Conservation (phyloP, 768 basidiomycete species). For the Lactifluus rugatus region DNA sequence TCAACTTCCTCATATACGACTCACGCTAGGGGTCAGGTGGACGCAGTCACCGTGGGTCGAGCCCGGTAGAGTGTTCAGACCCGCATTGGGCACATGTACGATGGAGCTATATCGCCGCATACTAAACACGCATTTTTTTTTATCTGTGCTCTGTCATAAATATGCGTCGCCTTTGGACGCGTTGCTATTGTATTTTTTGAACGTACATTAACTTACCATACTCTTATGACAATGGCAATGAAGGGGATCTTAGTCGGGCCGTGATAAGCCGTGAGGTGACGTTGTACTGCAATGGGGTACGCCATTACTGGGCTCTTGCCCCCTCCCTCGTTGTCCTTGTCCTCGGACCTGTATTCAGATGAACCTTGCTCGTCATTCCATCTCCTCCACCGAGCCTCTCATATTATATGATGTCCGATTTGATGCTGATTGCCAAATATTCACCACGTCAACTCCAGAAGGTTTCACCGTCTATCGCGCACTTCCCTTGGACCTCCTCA, state of each 20-base stretch:
- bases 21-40: slow-evolving; percentile 20
- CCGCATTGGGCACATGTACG: neutral
- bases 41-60: slow-evolving; percentile 17
- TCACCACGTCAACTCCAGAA: slow-evolving; percentile 67
- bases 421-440: slow-evolving; percentile 71
- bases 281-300: neutral
- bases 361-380: slow-evolving; percentile 81
- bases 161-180: slow-evolving; percentile 3
- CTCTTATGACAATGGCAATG: neutral
- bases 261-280: neutral
- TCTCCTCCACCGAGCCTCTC: slow-evolving; percentile 65
- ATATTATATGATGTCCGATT: slow-evolving; percentile 71
- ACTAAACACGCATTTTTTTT: slow-evolving; percentile 2
- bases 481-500: slow-evolving; percentile 65
- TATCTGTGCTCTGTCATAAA: slow-evolving; percentile 1
- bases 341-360: slow-evolving; percentile 38
- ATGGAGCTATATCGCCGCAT: neutral
- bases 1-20: slow-evolving; percentile 11
- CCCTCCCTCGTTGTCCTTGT: slow-evolving; percentile 2
- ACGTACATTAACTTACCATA: neutral
- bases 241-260: slow-evolving; percentile 6
- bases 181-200: slow-evolving; percentile 4
- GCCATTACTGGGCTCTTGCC: slow-evolving; percentile 9
- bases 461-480: slow-evolving; percentile 79
- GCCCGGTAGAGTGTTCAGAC: slow-evolving; percentile 7